Base-by-base conservation (phyloP, 2,329 filamentous ascomycete species). In the Fusarium begoniae region DNA sequence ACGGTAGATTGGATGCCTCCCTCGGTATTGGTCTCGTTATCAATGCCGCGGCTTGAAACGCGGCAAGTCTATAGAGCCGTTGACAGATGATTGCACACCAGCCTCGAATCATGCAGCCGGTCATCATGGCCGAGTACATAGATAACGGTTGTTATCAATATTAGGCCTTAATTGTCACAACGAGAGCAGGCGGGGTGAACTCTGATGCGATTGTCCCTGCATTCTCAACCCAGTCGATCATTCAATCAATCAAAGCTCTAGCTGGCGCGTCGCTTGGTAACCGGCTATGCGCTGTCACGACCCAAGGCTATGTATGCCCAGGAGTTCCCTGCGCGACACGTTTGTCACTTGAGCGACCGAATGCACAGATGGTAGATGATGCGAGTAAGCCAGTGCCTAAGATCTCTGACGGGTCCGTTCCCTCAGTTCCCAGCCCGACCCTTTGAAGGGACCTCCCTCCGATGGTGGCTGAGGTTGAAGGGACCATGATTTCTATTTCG, bases 271-370 rank as follows among this genome's bases (percentile, higher is more conserved):
- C 75, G 69, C 70, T 69, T 63, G 57, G 70, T 66, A 58, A 50
- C 15, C 43, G 74, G 75, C 63, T 45, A 65, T 66, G 67, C 69
- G 72, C 28, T 64, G 60, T 75, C 68, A 66, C 61, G 47, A 59
- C 64, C 62, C 66, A 65, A 67, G 64, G 32, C 59, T 45, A 35
- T 20, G 32, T 28, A 40, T 60, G 41, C 28, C 70, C 63, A 63
- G 72, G 70, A 72, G 67, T 74, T 77, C 75, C 75, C 75, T 77
- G 75, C 65, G 63, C 69, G 63, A 72, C 66, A 76, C 67, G 69
- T 66, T 63, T 73, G 53, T 72, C 67, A 61, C 60, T 55, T 73
- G 63, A 74, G 63, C 71, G 63, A 66, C 70, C 45, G 66, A 38
- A 64, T 69, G 70, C 75, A 77, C 74, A 77, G 63, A 66, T 69